Percentiles rank a stretch among this genome's conserved stretches.
These are phyloP conservation scores for Solanum ossicruentum DNA, from an alignment of 257 asterid genomes.

Conservation along the genomic window DNA sequence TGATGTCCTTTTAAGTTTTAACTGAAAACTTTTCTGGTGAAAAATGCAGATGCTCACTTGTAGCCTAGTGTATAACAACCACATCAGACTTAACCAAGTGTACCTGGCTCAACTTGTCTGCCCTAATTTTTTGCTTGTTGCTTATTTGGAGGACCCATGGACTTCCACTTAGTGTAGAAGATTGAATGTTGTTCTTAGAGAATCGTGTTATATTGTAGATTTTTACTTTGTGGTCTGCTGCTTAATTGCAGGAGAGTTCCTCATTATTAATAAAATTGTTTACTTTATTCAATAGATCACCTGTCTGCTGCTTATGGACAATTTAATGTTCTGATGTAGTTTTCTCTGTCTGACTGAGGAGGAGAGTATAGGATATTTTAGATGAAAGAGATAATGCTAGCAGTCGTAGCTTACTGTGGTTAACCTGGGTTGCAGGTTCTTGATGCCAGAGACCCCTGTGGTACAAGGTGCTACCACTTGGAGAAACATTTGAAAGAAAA, in stretches of 20 bases:
- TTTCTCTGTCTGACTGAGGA: neutral
- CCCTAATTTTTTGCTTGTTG: neutral
- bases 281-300: neutral
- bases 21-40: neutral
- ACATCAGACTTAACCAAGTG: neutral
- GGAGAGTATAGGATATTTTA: neutral
- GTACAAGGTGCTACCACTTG: slow-evolving; percentile 94
- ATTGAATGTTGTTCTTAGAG: neutral
- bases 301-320: neutral
- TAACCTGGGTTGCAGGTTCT: slow-evolving; percentile 46
- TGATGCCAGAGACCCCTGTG: slow-evolving; percentile 96
- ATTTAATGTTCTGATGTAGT: neutral
- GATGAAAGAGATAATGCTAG: neutral
- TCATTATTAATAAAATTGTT: neutral
- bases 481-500: slow-evolving; percentile 89
- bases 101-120: neutral
- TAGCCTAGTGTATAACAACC: neutral
- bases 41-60: neutral
- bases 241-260: neutral
- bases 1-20: neutral
- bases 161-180: neutral
- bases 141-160: neutral
- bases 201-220: neutral
- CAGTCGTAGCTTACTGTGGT: neutral
- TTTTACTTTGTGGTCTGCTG: neutral